Base-by-base conservation (phyloP, 495 filamentous ascomycete genomes). In the Penicillium ucsense region DNA sequence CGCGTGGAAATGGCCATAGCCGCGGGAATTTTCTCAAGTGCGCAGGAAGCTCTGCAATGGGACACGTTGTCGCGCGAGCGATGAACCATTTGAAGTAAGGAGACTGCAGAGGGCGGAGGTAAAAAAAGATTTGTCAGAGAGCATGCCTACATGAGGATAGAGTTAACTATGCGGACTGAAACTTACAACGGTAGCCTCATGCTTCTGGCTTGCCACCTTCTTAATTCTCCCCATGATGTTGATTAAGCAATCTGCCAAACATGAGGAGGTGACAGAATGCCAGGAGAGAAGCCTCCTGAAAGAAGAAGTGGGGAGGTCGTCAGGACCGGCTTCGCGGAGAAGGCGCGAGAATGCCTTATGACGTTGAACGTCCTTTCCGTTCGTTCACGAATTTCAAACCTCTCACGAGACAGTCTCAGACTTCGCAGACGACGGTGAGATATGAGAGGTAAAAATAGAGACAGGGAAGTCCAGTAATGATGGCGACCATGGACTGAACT, bases 1-100 rank as follows among this genome's bases (percentile, higher is more conserved):
- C 94, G 63, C 92, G 78, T n/a, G 90, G 91, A 58, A 96, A 95
- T 29, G 87, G 87, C 94, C 91, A 97, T 77, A 81, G 75, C 46
- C 78, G 78, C 51, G 90, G 88, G 63, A 97, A 96, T 53, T 77
- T 79, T 51, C 73, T 69, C 43, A 99, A 83, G 55, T 85, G 79
- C 46, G 75, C 64, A 46, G 89, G 86, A 55, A 99, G 76, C 52
- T 86, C 77, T 53, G 81, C 76, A 54, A 95, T 67, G 10, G 89
- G 77, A 56, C 82, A 68, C n/a, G 75, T 78, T 40, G 76, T 80
- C 29, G 83, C 81, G 54, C 71, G 73, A 38, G 77, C 63, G 52
- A 95, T 80, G 55, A 89, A 97, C 28, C 86, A 76, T 53, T 82
- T 74, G 48, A 97, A 72, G 70, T 82, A 94, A 42, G 89, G 86